These are phyloP conservation scores for Paramecium primaurelia DNA, from an alignment of 73 alveolate genomes.

Conservation along the genomic window DNA sequence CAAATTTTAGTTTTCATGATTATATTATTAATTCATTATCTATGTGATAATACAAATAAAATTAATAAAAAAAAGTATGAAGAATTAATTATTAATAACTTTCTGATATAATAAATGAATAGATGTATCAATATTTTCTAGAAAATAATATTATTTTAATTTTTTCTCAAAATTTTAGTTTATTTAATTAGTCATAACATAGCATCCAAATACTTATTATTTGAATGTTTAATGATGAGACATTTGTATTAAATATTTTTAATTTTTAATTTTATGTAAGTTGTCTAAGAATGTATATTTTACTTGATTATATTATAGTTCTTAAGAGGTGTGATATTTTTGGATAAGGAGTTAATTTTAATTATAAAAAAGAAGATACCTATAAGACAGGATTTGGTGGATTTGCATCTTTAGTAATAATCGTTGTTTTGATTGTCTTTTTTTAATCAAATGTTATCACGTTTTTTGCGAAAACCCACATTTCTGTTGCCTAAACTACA, in stretches of 20 bases:
- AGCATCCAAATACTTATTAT: too few relatives aligned
- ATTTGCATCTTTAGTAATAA: background rate
- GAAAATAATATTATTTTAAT: background rate
- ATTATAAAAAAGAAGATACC: background rate
- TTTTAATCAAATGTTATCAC: background rate
- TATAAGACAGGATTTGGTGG: slow-evolving; percentile 42
- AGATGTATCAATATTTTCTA: background rate
- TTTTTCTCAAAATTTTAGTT: background rate
- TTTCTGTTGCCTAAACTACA: background rate
- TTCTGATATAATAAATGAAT: background rate
- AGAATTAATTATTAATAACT: background rate
- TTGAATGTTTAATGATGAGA: background rate
- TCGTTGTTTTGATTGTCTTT: background rate
- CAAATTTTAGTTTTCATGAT: background rate
- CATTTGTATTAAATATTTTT: background rate
- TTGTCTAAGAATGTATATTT: background rate
- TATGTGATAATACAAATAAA: too few relatives aligned
- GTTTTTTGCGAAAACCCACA: slow-evolving; percentile 25
- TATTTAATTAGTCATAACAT: background rate
- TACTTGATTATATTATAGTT: background rate
- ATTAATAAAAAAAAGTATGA: background rate
- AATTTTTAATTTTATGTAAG: background rate
- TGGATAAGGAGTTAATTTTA: slow-evolving; percentile 2
- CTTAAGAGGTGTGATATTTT: slow-evolving; percentile 31
- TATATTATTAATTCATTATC: background rate